These are phyloP conservation scores for Pseudonectria foliicola DNA, from an alignment of 2,329 filamentous ascomycete species.

Conservation along the genomic window DNA sequence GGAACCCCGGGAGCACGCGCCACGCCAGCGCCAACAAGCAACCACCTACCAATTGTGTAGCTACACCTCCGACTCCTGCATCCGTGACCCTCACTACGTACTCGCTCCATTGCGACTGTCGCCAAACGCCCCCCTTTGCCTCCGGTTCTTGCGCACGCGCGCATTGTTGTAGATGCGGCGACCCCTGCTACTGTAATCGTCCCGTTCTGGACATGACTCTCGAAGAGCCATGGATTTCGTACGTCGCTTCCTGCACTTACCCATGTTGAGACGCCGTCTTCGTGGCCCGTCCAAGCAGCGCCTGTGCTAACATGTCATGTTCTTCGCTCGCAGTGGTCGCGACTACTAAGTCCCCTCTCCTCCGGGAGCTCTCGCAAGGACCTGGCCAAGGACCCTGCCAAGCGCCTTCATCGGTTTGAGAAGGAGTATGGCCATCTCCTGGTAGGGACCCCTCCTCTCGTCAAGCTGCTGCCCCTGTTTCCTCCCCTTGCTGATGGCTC, in stretches of 20 bases:
- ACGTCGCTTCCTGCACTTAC: conserved; percentile 18
- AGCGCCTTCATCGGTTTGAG: conserved; percentile 59
- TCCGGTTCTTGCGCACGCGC: too few relatives aligned
- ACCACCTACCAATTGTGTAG: too few relatives aligned
- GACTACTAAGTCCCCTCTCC: conserved; percentile 57
- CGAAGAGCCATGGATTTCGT: conserved; percentile 51
- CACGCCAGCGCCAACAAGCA: too few relatives aligned
- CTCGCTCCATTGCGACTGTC: too few relatives aligned
- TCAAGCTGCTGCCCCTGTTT: not conserved
- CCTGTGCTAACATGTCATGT: not conserved
- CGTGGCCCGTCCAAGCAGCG: conserved; percentile 2
- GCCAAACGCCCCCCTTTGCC: too few relatives aligned
- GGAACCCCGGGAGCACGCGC: too few relatives aligned
- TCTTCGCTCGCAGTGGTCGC: conserved; percentile 50
- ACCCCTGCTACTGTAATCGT: conserved; percentile 9
- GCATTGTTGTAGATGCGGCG: conserved; percentile 12
- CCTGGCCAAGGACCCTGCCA: conserved; percentile 54
- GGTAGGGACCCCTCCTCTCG: conserved; percentile 31
- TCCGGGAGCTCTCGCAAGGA: conserved; percentile 50
- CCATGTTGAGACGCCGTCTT: too few relatives aligned
- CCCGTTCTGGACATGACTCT: conserved; percentile 36
- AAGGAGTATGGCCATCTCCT: conserved; percentile 58
- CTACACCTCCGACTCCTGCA: too few relatives aligned
- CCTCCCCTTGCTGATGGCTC: not conserved
- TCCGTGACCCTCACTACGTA: too few relatives aligned